Evolutionary conservation across 495 filamentous ascomycete species (phyloP), one percentile per base, ranked within the genome.

Genomic region (Neurospora tetrasperma): DNA sequence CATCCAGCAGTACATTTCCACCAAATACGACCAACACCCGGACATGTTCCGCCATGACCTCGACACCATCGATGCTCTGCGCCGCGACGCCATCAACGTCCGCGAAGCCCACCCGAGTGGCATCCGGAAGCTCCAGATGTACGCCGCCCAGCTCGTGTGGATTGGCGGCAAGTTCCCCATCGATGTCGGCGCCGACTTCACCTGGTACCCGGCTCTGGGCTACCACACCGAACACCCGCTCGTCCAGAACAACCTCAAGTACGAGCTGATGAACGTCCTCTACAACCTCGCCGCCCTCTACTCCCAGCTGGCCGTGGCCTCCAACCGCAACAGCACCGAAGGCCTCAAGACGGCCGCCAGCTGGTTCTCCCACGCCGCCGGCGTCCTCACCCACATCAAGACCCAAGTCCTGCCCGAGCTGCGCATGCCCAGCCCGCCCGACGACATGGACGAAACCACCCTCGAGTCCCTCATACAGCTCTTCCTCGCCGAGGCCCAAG

Each of bases 21-120:
- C 89, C 79, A 98, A 98, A 87, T 99, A 99, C 91, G 96, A 98
- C 82, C 96, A 99, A 80, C 96, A 97, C 81, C 96, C 96, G 71
- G 93, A 97, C 81, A 97, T 98, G 94, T 99, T 99, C 82, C 88
- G 90, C 74, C 86, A 92, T 70, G 96, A 99, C 83, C 87, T 99
- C 48, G 87, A 96, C 71, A 87, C 91, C 73, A 93, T 99, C 79
- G 94, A 99, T 79, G 85, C 88, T 68, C 79, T 98, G 70, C 89
- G 96, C 12, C 88, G 84, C 68, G 92, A 94, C 73, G 96, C 96
- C 62, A 83, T 98, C 73, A 91, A 94, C 81, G 91, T 95, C 12
- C 89, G 91, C 71, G 96, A 98, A 76, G 89, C 96, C 16, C 96
- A 99, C 81, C 82, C 88, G n/a, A 96, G 91, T 78, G 96, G 96